Conservation (phyloP, 495 filamentous ascomycete species). For the Bacidia rubella region DNA sequence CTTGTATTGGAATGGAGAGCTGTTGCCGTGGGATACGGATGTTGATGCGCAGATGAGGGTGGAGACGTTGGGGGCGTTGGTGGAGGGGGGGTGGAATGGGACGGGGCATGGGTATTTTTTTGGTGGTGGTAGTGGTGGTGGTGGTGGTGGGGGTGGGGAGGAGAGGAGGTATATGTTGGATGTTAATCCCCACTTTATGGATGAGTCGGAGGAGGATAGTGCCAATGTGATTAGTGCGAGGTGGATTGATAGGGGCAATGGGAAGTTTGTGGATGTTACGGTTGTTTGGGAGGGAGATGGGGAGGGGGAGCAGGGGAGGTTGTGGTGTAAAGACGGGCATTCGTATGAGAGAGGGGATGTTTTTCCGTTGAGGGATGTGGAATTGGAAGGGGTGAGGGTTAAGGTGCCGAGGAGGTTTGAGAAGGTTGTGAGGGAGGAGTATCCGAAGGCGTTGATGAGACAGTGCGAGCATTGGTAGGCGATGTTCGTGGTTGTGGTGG, state of each 20-base stretch:
- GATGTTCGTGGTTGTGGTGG: too few relatives aligned
- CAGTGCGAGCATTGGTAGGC: neutral
- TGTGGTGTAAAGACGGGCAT: neutral
- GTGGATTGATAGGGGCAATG: neutral
- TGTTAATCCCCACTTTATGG: too few relatives aligned
- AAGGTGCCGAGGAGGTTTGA: neutral
- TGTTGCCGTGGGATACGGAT: neutral
- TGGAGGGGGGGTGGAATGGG: neutral
- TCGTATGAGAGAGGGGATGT: neutral
- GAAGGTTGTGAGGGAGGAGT: neutral
- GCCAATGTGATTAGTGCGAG: neutral
- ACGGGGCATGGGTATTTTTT: neutral
- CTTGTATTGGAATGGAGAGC: neutral
- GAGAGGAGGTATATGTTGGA: too few relatives aligned
- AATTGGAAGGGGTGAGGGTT: neutral
- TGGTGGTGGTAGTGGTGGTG: too few relatives aligned
- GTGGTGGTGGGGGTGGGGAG: too few relatives aligned
- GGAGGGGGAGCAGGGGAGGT: neutral
- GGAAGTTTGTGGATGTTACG: neutral
- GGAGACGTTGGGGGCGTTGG: neutral
- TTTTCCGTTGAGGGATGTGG: neutral
- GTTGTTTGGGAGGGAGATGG: neutral
- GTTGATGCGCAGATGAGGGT: neutral
- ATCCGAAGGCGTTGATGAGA: neutral
- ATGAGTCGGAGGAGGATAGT: neutral